These are phyloP conservation scores for Nakaseomyces delphensis DNA, from an alignment of 1,139 yeast genomes.

Conservation along the genomic window DNA sequence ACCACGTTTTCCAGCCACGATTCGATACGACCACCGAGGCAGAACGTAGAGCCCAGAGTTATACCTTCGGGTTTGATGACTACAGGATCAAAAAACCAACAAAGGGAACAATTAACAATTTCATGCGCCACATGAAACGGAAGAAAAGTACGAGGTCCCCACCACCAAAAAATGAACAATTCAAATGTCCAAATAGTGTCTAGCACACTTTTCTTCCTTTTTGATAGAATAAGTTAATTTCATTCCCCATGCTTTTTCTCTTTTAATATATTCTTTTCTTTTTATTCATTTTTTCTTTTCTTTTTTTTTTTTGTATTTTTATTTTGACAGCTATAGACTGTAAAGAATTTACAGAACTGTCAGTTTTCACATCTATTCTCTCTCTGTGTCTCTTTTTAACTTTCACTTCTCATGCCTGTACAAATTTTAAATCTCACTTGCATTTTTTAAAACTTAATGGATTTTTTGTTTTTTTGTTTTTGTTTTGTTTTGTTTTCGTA, in stretches of 20 bases:
- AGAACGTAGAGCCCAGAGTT: conserved; percentile 1
- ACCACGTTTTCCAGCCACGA: conserved; percentile 1
- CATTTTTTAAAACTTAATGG: not conserved
- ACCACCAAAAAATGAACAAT: not conserved
- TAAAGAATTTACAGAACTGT: not conserved
- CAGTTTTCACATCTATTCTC: too few relatives aligned
- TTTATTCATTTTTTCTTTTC: not conserved
- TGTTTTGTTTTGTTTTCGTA: not conserved
- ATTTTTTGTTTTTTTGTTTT: not conserved
- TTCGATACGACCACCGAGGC: conserved; percentile 1
- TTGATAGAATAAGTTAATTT: too few relatives aligned
- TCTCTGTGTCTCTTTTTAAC: not conserved
- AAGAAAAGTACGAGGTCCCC: not conserved
- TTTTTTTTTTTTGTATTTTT: not conserved
- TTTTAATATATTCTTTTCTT: not conserved
- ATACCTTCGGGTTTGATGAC: conserved; percentile 4
- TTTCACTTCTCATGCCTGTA: conserved; percentile 3
- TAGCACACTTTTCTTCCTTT: not conserved
- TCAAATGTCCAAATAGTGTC: not conserved
- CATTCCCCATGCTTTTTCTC: not conserved
- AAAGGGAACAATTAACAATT: not conserved
- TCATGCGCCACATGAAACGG: conserved; percentile 1
- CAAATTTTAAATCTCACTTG: not conserved
- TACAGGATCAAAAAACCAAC: conserved; percentile 5
- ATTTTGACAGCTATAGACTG: conserved; percentile 2